Evolutionary conservation across 192 early-diverging fungal species (phyloP).

Genomic region (Entomortierella lignicola): DNA sequence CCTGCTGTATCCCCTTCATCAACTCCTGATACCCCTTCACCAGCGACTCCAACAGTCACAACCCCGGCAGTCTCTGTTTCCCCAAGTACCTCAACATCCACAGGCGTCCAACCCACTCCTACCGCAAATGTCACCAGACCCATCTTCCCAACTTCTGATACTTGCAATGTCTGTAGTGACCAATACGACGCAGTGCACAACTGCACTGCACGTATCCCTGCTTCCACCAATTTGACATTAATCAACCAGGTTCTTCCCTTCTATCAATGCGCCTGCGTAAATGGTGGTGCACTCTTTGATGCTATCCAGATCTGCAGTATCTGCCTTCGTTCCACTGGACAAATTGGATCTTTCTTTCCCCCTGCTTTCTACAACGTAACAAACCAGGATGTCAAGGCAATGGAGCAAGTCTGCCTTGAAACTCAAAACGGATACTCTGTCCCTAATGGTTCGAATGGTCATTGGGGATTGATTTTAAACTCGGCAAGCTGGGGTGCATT

Average conservation of each 20-base stretch:
- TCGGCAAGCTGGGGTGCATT: constrained; percentile 15
- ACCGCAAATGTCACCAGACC: constrained; percentile 8
- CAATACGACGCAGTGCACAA: constrained; percentile 5
- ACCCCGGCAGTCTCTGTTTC: background rate
- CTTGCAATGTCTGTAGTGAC: constrained; percentile 17
- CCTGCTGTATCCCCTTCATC: background rate
- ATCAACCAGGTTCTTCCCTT: constrained; percentile 45
- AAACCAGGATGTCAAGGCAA: constrained; percentile 27
- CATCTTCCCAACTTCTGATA: constrained; percentile 30
- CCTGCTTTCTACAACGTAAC: constrained; percentile 32
- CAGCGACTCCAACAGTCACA: background rate
- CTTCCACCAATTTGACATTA: constrained; percentile 31
- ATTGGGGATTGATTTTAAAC: constrained; percentile 3
- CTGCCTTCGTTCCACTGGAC: constrained; percentile 36
- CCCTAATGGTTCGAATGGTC: constrained; percentile 9
- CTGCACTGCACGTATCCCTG: constrained; percentile 21
- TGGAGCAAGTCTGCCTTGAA: constrained; percentile 27
- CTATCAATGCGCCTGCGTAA: constrained; percentile 30
- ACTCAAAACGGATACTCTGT: constrained; percentile 19
- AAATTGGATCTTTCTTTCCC: constrained; percentile 10
- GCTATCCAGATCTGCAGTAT: constrained; percentile 28
- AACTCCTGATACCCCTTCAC: background rate
- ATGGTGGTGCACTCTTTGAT: constrained; percentile 10
- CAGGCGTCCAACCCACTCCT: background rate
- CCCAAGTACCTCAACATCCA: background rate